phyloP scores from a whole-genome alignment of 2,329 filamentous ascomycete genomes.

The Talaromyces atroroseus region DNA sequence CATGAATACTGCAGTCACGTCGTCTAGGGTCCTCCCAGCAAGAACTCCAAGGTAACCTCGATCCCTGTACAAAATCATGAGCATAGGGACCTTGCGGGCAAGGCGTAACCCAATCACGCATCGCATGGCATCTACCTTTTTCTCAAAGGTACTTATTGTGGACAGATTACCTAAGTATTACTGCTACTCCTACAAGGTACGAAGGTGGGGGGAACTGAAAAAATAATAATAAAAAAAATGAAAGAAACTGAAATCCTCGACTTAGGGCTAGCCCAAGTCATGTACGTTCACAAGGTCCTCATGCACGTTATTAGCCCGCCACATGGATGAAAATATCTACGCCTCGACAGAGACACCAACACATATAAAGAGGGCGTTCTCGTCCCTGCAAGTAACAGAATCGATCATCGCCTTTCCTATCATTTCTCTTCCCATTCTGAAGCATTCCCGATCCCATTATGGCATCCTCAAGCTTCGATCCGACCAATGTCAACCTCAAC shows the following conservation, averaged over 20 bases:
- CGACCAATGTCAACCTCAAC: constrained; percentile 41
- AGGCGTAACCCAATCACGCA: not conserved
- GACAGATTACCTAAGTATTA: not conserved
- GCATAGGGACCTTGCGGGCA: not conserved
- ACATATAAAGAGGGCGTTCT: not conserved
- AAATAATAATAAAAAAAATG: too few relatives aligned
- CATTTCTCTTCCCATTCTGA: not conserved
- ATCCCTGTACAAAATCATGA: too few relatives aligned
- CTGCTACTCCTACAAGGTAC: too few relatives aligned
- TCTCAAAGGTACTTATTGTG: not conserved
- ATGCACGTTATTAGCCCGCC: not conserved
- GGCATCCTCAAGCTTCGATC: constrained; percentile 25
- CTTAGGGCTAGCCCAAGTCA: not conserved
- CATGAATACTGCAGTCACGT: too few relatives aligned
- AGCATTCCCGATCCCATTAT: not conserved
- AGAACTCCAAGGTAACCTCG: too few relatives aligned
- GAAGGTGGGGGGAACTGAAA: too few relatives aligned
- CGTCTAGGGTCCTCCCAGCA: not conserved
- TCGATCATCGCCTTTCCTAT: not conserved
- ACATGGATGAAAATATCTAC: not conserved
- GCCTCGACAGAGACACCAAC: not conserved
- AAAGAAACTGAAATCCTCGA: too few relatives aligned
- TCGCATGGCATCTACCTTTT: not conserved
- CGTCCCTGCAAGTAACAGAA: not conserved
- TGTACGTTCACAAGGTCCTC: constrained; percentile 6